These are phyloP conservation scores for Isabelozyma rhagii DNA, from an alignment of 805 yeast genomes.

Conservation along the genomic window DNA sequence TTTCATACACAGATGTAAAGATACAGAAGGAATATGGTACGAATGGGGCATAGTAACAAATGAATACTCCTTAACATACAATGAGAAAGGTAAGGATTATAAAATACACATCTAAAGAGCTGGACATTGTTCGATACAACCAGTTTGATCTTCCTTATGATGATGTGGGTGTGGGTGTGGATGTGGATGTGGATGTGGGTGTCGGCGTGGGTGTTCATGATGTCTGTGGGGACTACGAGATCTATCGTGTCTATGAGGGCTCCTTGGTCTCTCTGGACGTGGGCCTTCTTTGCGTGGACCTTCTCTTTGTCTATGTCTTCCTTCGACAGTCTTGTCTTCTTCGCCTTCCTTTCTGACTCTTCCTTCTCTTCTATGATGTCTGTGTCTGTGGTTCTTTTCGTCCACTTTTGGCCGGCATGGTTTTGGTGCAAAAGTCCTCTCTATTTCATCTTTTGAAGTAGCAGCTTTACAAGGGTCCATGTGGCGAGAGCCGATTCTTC, in stretches of 20 bases:
- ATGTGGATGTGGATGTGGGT: background rate
- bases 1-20: slow-evolving; percentile 5
- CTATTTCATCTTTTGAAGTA: background rate
- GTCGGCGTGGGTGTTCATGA: background rate
- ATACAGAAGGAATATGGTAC: slow-evolving; percentile 16
- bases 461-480: slow-evolving; percentile 6
- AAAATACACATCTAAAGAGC: slow-evolving; percentile 5
- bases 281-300: background rate
- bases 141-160: background rate
- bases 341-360: background rate
- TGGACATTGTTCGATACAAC: background rate
- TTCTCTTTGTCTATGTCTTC: background rate
- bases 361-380: background rate
- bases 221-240: background rate
- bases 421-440: background rate
- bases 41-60: slow-evolving; percentile 13
- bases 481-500: background rate
- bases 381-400: background rate
- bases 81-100: slow-evolving; percentile 13
- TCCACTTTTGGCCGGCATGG: background rate
- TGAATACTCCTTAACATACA: slow-evolving; percentile 10
- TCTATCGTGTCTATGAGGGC: background rate
- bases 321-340: background rate
- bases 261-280: background rate
- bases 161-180: background rate